Percentiles rank a stretch among this genome's conserved stretches.
These are phyloP conservation scores for Penium margaritaceum DNA, from an alignment of 139 green algal species.

Conservation along the genomic window DNA sequence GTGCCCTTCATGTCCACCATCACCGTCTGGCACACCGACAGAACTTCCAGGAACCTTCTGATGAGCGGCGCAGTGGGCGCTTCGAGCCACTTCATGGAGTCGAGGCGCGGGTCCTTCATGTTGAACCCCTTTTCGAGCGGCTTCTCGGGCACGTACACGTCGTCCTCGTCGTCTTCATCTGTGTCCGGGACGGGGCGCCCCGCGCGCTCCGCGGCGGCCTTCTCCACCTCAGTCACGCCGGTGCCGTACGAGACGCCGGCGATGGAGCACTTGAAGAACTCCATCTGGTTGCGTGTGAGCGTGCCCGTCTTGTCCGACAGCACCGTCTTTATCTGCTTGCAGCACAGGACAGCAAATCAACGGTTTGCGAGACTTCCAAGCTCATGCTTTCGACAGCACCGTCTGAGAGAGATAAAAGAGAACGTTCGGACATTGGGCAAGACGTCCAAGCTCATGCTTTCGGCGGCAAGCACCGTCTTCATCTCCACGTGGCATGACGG, in stretches of 20 bases:
- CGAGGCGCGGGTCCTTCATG: conserved; percentile 61
- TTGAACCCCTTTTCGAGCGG: conserved; percentile 55
- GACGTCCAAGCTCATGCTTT: no score
- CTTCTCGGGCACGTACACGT: neutral
- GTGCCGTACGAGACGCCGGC: conserved; percentile 69
- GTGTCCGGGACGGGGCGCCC: conserved; percentile 46
- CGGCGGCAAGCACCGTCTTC: no score
- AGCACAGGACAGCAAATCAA: conserved; percentile 55
- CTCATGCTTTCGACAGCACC: no score
- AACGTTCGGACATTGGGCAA: no score
- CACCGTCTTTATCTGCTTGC: conserved; percentile 63
- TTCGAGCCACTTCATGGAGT: conserved; percentile 52
- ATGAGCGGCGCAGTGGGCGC: conserved; percentile 24
- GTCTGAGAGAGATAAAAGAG: no score
- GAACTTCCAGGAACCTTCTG: conserved; percentile 40
- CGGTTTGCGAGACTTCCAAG: no score
- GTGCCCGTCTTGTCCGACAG: conserved; percentile 91
- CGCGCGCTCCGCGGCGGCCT: conserved; percentile 20
- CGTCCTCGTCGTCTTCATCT: conserved; percentile 5
- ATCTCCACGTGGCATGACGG: no score
- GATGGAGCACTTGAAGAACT: conserved; percentile 85
- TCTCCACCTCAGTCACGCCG: conserved; percentile 80
- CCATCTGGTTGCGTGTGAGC: conserved; percentile 66
- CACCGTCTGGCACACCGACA: conserved; percentile 42
- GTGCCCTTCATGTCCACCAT: conserved; percentile 12